A percentile compares a stretch with the other conserved stretches of the same genome.
Conservation (phyloP, 768 basidiomycete genomes). For the Pisolithus microcarpus region DNA sequence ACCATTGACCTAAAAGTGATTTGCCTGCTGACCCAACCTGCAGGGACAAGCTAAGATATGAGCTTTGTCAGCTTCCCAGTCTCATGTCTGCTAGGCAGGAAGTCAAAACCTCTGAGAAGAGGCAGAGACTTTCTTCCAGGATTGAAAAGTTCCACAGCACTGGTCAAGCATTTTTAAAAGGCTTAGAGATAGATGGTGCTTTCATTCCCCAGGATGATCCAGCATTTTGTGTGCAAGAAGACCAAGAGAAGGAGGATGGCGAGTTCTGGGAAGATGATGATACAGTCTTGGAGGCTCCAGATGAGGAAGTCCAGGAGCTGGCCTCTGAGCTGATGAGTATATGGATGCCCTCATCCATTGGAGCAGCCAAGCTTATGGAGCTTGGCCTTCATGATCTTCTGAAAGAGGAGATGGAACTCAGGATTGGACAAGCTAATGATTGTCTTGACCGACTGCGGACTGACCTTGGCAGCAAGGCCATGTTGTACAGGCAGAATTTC, state of each 20-base stretch:
- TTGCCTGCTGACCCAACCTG: neutral
- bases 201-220: neutral
- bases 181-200: neutral
- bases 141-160: neutral
- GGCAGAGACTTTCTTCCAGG: neutral
- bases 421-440: conserved; percentile 3
- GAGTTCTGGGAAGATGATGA: neutral
- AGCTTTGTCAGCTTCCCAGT: neutral
- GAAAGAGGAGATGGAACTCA: conserved; percentile 1
- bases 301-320: neutral
- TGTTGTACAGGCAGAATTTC: conserved; percentile 1
- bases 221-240: neutral
- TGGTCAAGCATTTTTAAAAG: neutral
- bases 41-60: neutral
- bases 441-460: neutral
- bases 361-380: neutral
- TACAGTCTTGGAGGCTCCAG: neutral
- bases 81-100: neutral
- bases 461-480: conserved; percentile 1
- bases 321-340: conserved; percentile 1
- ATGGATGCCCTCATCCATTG: conserved; percentile 3
- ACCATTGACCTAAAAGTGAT: neutral
- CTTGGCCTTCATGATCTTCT: neutral
- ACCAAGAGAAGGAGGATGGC: neutral
- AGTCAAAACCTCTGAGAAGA: neutral